Evolutionary conservation across 2,329 filamentous ascomycete species (phyloP).

Genomic region (Xylaria sp.): DNA sequence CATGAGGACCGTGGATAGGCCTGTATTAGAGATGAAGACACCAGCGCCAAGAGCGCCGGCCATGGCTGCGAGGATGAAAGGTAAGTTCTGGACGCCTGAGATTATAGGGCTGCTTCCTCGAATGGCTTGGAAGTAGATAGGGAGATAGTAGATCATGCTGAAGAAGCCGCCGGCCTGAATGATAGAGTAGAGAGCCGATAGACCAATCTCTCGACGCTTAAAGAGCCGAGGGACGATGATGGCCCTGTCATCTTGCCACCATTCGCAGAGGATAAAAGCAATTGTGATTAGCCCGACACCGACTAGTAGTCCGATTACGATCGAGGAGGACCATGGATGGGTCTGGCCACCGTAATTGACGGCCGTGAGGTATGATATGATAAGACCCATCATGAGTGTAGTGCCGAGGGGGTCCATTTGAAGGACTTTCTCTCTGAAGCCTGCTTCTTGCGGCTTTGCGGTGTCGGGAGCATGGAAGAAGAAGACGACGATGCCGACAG

Average conservation of each 20-base stretch:
- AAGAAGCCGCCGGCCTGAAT: not conserved
- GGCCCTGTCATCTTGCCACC: not conserved
- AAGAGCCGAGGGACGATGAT: not conserved
- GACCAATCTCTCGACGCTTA: not conserved
- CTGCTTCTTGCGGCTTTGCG: conserved; percentile 12
- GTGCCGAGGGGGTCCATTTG: conserved; percentile 25
- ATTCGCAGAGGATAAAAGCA: not conserved
- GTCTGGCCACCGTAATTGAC: not conserved
- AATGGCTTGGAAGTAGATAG: conserved; percentile 57
- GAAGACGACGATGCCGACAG: conserved; percentile 23
- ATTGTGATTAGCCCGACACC: not conserved
- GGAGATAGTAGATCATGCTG: conserved; percentile 52
- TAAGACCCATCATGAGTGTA: not conserved
- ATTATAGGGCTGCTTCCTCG: conserved; percentile 48
- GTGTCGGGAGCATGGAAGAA: conserved; percentile 19
- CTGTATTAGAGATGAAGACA: conserved; percentile 40
- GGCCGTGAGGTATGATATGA: not conserved
- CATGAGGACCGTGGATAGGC: conserved; percentile 45
- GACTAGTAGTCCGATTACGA: conserved; percentile 7
- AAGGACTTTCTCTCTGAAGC: conserved; percentile 23
- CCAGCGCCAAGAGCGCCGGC: conserved; percentile 43
- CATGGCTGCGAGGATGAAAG: conserved; percentile 52
- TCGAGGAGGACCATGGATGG: not conserved
- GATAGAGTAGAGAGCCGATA: not conserved
- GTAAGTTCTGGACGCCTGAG: conserved; percentile 52